Evolutionary conservation across 2,329 filamentous ascomycete species (phyloP).

Genomic region (Xylaria sp.): DNA sequence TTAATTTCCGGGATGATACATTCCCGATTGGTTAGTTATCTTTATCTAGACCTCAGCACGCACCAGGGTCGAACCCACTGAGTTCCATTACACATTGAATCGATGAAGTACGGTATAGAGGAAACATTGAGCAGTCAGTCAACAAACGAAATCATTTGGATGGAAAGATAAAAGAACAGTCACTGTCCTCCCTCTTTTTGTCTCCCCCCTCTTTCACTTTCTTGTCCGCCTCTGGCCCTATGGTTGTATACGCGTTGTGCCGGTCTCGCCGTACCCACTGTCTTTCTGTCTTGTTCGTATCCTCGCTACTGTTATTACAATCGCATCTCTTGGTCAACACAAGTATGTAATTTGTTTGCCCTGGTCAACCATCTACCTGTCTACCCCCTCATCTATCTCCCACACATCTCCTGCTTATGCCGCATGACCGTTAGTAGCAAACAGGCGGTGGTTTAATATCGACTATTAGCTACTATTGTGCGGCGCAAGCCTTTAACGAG

Average conservation of each 20-base stretch:
- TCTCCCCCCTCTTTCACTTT: background rate
- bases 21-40: constrained; percentile 3
- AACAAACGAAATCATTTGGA: background rate
- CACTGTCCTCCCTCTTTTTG: background rate
- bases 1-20: background rate
- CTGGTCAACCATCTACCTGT: background rate
- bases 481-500: background rate
- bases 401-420: background rate
- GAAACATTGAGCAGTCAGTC: constrained; percentile 4
- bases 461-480: background rate
- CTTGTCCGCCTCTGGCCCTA: background rate
- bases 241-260: background rate
- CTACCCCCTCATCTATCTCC: background rate
- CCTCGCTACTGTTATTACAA: background rate
- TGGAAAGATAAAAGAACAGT: constrained; percentile 8
- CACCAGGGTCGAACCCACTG: background rate
- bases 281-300: background rate
- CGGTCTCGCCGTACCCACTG: background rate
- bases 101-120: background rate
- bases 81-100: background rate
- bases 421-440: background rate
- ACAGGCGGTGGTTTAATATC: constrained; percentile 16
- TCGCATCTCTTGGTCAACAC: constrained; percentile 2
- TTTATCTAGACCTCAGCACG: constrained; percentile 6
- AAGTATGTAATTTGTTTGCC: constrained; percentile 8